Conservation (phyloP, 129 eudicot species). For the Helichrysum umbraculigerum region DNA sequence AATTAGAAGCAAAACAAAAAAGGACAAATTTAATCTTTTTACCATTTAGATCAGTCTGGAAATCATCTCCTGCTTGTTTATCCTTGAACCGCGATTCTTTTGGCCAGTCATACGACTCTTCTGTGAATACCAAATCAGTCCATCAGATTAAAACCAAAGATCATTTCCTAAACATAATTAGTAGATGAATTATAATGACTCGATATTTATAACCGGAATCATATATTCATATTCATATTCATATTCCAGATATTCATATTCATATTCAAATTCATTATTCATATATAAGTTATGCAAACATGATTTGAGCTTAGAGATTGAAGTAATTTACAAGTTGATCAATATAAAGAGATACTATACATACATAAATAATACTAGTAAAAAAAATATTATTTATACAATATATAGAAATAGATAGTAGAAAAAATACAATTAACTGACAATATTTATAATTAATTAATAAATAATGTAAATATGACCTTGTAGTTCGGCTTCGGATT, state of each 20-base stretch:
- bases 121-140: constrained; percentile 9
- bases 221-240: no score
- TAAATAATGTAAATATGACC: neutral
- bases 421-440: neutral
- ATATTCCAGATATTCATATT: neutral
- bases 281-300: no score
- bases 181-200: neutral
- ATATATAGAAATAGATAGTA: no score
- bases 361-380: no score
- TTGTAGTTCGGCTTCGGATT: constrained; percentile 32
- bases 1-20: constrained; percentile 15
- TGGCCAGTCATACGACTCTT: constrained; percentile 35
- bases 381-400: no score
- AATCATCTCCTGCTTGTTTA: constrained; percentile 32
- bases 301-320: neutral
- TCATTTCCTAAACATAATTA: neutral
- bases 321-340: neutral
- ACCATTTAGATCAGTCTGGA: constrained; percentile 42
- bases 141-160: neutral
- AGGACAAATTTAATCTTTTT: constrained; percentile 6
- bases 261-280: no score
- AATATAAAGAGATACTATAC: neutral
- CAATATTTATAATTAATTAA: neutral
- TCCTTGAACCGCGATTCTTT: constrained; percentile 41
- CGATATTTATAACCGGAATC: neutral